Evolutionary conservation across 257 asterid species (phyloP).

Genomic region (Nicotiana tomentosiformis): DNA sequence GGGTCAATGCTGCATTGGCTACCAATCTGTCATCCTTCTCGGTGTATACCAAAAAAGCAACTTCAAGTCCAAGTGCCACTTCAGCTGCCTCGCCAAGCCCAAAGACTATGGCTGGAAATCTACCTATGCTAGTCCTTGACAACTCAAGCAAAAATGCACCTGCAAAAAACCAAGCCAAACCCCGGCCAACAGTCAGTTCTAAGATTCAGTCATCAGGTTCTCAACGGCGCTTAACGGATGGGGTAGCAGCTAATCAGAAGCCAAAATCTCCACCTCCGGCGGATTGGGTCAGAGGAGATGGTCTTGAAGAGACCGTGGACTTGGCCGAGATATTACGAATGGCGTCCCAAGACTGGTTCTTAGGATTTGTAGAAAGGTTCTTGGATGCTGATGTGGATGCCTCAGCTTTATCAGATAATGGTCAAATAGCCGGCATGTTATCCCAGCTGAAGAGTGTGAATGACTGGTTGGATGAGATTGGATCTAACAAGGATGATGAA

Average conservation of each 20-base stretch:
- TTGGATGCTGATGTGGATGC: constrained; percentile 82
- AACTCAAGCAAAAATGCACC: constrained; percentile 46
- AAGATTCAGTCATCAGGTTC: constrained; percentile 39
- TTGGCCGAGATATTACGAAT: constrained; percentile 58
- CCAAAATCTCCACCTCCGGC: constrained; percentile 40
- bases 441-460: constrained; percentile 93
- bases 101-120: constrained; percentile 32
- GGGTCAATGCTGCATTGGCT: constrained; percentile 87
- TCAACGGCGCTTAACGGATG: constrained; percentile 45
- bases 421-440: constrained; percentile 92
- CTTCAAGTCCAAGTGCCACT: constrained; percentile 20
- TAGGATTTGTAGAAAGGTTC: constrained; percentile 86
- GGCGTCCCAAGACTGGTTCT: constrained; percentile 94
- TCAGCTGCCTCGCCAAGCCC: constrained; percentile 37
- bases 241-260: constrained; percentile 34
- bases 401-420: constrained; percentile 70
- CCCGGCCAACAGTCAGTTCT: constrained; percentile 41
- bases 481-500: constrained; percentile 58
- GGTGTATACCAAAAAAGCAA: constrained; percentile 48
- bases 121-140: constrained; percentile 61
- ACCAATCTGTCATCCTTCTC: constrained; percentile 72
- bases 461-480: constrained; percentile 89
- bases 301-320: constrained; percentile 78
- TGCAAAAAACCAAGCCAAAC: constrained; percentile 37
- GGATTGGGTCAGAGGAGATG: constrained; percentile 90